phyloP scores from a whole-genome alignment of 2,329 filamentous ascomycete species.

The Cladosporium sp. region DNA sequence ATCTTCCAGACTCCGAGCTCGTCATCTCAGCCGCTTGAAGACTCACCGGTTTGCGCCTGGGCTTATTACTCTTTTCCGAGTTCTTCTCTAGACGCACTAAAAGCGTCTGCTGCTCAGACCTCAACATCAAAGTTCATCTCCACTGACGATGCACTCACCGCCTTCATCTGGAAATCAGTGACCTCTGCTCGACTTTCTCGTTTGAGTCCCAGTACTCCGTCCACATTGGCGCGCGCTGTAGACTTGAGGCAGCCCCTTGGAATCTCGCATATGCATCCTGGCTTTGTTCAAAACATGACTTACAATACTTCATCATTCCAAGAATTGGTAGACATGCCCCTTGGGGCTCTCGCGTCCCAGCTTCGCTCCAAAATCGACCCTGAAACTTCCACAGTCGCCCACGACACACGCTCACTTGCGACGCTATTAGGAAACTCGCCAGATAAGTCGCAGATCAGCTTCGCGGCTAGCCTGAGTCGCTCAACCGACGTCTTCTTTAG shows the following conservation, averaged over 20 bases:
- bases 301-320: conserved; percentile 33
- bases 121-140: neutral
- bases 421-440: conserved; percentile 34
- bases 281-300: conserved; percentile 45
- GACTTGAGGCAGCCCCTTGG: conserved; percentile 42
- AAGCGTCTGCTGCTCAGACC: neutral
- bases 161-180: conserved; percentile 19
- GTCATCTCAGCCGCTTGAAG: neutral
- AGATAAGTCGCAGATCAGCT: conserved; percentile 17
- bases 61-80: neutral
- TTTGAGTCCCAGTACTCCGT: conserved; percentile 19
- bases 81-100: neutral
- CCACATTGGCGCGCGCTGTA: conserved; percentile 45
- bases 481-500: conserved; percentile 47
- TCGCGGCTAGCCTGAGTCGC: conserved; percentile 35
- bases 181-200: conserved; percentile 38
- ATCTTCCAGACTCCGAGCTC: neutral
- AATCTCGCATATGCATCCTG: conserved; percentile 44
- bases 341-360: conserved; percentile 32
- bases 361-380: conserved; percentile 39
- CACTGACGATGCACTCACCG: conserved; percentile 5
- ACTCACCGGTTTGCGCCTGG: neutral
- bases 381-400: conserved; percentile 30
- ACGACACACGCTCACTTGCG: conserved; percentile 38
- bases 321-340: conserved; percentile 26